Base-by-base conservation (phyloP, 306 rosid species). In the Sicyos baderoa region DNA sequence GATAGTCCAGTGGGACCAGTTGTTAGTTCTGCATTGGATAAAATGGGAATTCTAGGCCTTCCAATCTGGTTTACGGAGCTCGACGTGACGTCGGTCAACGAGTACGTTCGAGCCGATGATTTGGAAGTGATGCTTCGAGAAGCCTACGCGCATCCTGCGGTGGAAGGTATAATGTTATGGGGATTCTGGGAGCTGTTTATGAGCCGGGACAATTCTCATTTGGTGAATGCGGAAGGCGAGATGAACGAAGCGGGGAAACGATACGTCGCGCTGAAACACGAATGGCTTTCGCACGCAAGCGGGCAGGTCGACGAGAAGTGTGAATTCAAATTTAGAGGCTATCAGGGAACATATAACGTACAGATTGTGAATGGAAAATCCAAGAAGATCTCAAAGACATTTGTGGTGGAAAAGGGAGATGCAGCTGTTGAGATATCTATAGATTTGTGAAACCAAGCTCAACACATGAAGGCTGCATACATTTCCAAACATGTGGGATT, bases 61-160 rank as follows among this genome's bases (percentile, higher is more conserved):
- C 95, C 94, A 72, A 78, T 94, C 60, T 94, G 99, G 99, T 86
- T 88, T 18, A 90, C 99, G 1, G 97, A 90, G 74, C 87, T 94
- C 45, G 97, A 94, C 50, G 94, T 88, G 17, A 86, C 88, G 17
- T 94, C 97, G 7, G 72, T 35, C 14, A 94, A 94, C 54, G 99
- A 90, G 45, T 66, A 66, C 74, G 77, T 88, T 0, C 78, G 96
- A 77, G 97, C 90, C 0, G 96, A 93, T 25, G 99, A 93, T 68
- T 76, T 93, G 76, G 97, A 94, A 71, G 96, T 88, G 76, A 94
- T 88, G 86, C 66, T 88, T 44, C 56, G 99, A 19, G 96, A 93
- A 76, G 84, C 81, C 2, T 82, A 77, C 70, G 96, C 96, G 14
- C 95, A 94, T 75, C 88, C 96, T 15, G 76, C 95, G 0, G 79